These are phyloP conservation scores for Pseudopyricularia cyperi DNA, from an alignment of 2,329 filamentous ascomycete genomes.

Conservation along the genomic window DNA sequence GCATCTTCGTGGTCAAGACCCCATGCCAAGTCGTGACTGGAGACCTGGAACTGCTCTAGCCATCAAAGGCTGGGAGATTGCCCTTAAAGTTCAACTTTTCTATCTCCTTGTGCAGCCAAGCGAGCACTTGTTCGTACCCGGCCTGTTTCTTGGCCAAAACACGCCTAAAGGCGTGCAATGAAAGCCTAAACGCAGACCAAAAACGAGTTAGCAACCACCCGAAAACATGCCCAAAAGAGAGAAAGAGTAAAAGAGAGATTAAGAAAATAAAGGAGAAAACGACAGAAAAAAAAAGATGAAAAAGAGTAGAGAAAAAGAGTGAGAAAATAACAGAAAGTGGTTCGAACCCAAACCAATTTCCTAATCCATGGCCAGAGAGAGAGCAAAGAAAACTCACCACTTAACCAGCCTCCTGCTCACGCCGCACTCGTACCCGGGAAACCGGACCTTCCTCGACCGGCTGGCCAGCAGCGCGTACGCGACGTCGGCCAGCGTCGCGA, in stretches of 20 bases:
- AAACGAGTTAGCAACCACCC: neutral
- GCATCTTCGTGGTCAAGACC: too few species aligned
- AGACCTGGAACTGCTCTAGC: neutral
- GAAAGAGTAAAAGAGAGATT: neutral
- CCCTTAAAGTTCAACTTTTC: constrained; percentile 16
- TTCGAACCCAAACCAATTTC: too few species aligned
- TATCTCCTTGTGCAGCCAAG: constrained; percentile 49
- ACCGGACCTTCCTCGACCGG: constrained; percentile 27
- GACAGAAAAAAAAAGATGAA: too few species aligned
- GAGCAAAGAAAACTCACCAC: constrained; percentile 36
- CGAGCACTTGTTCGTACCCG: constrained; percentile 47
- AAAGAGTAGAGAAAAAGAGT: too few species aligned
- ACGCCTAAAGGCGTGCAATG: constrained; percentile 53
- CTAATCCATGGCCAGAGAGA: neutral
- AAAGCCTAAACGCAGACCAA: constrained; percentile 37
- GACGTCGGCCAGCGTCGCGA: constrained; percentile 52
- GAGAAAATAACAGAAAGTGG: too few species aligned
- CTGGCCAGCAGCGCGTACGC: constrained; percentile 52
- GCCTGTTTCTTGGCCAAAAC: constrained; percentile 63
- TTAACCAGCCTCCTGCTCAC: constrained; percentile 46
- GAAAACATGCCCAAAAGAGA: neutral
- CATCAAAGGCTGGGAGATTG: neutral
- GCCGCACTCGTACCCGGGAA: constrained; percentile 41
- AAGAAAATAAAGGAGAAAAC: constrained; percentile 3
- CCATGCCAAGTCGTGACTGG: too few species aligned